Evolutionary conservation across 257 asterid species (phyloP).

Genomic region (Oldenlandia corymbosa): DNA sequence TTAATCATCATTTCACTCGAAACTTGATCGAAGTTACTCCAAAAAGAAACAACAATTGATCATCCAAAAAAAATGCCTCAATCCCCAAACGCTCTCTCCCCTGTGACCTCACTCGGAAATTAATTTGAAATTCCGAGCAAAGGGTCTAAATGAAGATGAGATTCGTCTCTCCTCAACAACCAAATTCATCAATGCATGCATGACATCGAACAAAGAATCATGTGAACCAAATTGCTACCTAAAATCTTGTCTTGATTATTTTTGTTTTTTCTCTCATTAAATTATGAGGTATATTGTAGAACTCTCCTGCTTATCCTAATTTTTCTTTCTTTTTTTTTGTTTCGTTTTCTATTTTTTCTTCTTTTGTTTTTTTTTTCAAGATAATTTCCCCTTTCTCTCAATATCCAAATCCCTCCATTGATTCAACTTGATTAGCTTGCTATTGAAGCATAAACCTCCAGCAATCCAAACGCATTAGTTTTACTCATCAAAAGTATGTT

Average conservation of each 20-base stretch:
- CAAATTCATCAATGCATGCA: no score
- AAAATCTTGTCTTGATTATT: background rate
- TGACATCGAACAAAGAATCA: background rate
- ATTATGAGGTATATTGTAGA: background rate
- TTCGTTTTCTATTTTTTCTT: no score
- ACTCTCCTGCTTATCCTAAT: no score
- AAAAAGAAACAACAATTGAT: no score
- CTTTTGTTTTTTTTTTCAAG: background rate
- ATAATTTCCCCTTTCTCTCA: background rate
- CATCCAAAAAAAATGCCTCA: no score
- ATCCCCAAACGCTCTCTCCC: no score
- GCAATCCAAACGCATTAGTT: background rate
- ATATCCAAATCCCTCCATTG: background rate
- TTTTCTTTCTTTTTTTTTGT: background rate
- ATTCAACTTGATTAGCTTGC: background rate
- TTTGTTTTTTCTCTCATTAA: background rate
- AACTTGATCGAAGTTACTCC: no score
- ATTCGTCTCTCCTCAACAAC: no score
- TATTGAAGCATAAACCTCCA: background rate
- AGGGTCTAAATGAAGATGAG: no score
- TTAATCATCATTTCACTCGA: no score
- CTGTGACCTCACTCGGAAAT: no score
- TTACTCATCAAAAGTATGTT: conserved; percentile 48
- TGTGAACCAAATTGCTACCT: background rate
- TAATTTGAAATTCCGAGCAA: no score